Base-by-base conservation (phyloP, 768 basidiomycete species). In the Russula sp. region DNA sequence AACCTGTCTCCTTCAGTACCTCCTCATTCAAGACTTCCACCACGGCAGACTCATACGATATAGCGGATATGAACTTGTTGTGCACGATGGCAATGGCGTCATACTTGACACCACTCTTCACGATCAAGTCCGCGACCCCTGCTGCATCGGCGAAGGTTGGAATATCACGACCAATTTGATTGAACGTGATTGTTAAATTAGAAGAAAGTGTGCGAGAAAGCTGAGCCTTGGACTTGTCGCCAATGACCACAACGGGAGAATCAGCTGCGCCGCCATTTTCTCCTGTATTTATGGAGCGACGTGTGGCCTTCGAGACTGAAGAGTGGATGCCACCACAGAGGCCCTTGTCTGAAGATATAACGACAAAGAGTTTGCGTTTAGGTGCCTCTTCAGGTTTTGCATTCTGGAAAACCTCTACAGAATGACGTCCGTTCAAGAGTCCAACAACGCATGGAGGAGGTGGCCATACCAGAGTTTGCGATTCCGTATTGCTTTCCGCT, bases 251-350 rank as follows among this genome's bases (percentile, higher is more conserved):
- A 73, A 98, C 70, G 52, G 85, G 81, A 3, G 87, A 88, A 64
- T 82, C 81, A 10, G 76, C 55, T 60, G 84, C 83, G 52, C 86
- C 78, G 34, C 68, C 72, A 65, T 75, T 73, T 50, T 75, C 76
- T 47, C 78, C 76, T 69, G 83, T 81, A 35, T 73, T 75, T 59
- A 95, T 70, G 35, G 83, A 87, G 60, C 82, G 83, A 68, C 91
- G 90, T 54, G 93, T 90, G 59, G 85, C 84, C 77, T 98, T 97
- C 68, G 88, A 82, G 72, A 98, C 91, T 57, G 93, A 93, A 45
- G 96, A 98, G 80, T 98, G 96, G 70, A 99, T 96, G 82, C 97
- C 96, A 77, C 97, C 96, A 72, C 96, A 99, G 60, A 99, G 91
- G 77, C 97, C 96, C 78, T 95, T 94, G 86, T 98, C 96, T 58